These are phyloP conservation scores for Colletotrichum sublineola DNA, from an alignment of 2,329 filamentous ascomycete genomes.

Conservation along the genomic window DNA sequence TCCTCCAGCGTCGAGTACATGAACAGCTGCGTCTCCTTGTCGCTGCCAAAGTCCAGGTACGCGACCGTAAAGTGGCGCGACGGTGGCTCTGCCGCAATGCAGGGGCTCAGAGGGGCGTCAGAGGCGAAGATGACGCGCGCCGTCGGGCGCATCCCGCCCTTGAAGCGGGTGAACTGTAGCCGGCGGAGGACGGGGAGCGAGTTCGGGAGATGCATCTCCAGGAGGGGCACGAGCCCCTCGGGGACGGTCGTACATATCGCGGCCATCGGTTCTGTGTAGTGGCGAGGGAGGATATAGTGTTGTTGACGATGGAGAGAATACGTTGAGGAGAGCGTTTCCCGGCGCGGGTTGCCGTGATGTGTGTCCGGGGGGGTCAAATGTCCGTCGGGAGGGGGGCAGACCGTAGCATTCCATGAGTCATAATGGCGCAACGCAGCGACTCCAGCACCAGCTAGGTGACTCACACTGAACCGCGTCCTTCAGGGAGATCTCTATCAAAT, in stretches of 20 bases:
- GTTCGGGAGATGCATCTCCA: conserved; percentile 66
- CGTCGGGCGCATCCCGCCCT: conserved; percentile 56
- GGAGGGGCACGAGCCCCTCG: conserved; percentile 58
- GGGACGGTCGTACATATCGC: conserved; percentile 50
- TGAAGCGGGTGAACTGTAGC: conserved; percentile 67
- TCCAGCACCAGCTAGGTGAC: background rate
- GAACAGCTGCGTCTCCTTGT: conserved; percentile 75
- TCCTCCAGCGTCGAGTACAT: conserved; percentile 69
- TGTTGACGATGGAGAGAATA: background rate
- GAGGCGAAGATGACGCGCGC: conserved; percentile 59
- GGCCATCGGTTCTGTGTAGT: conserved; percentile 15
- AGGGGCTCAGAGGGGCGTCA: conserved; percentile 16
- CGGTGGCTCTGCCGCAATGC: background rate
- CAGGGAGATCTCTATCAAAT: background rate
- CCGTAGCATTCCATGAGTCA: conserved; percentile 20
- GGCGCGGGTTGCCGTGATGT: background rate
- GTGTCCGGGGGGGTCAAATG: conserved; percentile 23
- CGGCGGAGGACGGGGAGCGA: conserved; percentile 74
- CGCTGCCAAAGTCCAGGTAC: conserved; percentile 71
- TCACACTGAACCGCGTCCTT: background rate
- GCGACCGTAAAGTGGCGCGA: conserved; percentile 64
- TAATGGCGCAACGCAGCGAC: conserved; percentile 3
- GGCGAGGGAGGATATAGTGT: background rate
- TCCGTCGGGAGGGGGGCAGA: background rate
- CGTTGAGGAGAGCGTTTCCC: background rate